These are phyloP conservation scores for Blastobotrys peoriensis DNA, from an alignment of 805 yeast genomes.

Conservation along the genomic window DNA sequence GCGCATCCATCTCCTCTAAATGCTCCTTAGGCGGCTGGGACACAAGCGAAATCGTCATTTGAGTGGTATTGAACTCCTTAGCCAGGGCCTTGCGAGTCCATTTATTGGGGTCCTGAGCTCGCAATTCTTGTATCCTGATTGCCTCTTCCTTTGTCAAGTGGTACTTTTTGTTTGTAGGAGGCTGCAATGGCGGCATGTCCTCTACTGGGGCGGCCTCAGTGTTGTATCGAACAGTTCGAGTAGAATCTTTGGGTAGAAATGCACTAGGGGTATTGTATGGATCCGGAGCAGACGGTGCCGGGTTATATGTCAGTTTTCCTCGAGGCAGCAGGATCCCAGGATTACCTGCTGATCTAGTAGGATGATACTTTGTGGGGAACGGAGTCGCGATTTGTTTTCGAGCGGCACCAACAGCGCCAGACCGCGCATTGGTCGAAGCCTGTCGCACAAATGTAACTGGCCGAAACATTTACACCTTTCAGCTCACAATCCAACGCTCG, in stretches of 20 bases:
- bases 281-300: constrained; percentile 60
- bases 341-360: constrained; percentile 58
- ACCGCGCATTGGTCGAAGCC: constrained; percentile 5
- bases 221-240: constrained; percentile 40
- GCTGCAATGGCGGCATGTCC: constrained; percentile 29
- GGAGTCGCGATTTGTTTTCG: constrained; percentile 20
- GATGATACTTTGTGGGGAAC: constrained; percentile 55
- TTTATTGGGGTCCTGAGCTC: constrained; percentile 50
- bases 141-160: constrained; percentile 54
- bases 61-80: constrained; percentile 48
- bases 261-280: constrained; percentile 58
- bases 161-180: constrained; percentile 39
- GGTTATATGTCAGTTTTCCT: constrained; percentile 51
- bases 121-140: constrained; percentile 49
- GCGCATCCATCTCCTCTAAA: constrained; percentile 39
- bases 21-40: constrained; percentile 37
- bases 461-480: too few species aligned
- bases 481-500: too few species aligned
- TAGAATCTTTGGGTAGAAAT: constrained; percentile 59
- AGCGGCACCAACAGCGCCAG: constrained; percentile 1
- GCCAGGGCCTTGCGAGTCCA: constrained; percentile 65
- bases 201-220: constrained; percentile 18
- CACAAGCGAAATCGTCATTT: constrained; percentile 47
- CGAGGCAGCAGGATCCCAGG: constrained; percentile 50
- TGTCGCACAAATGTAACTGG: too few species aligned